Conservation (phyloP, 768 basidiomycete species). For the Hygrophorus russula region DNA sequence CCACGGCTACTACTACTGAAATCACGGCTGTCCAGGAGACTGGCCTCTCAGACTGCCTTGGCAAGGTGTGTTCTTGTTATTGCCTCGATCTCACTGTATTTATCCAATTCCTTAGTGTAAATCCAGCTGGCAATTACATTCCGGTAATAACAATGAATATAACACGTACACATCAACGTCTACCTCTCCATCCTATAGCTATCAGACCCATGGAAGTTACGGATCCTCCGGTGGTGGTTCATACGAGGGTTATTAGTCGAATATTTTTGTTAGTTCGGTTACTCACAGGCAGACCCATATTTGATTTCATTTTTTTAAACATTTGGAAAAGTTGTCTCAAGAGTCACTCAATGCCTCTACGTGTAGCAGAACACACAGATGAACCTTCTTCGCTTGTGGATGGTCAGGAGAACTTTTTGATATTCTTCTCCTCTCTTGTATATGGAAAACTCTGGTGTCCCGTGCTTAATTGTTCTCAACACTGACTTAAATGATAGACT, state of each 20-base stretch:
- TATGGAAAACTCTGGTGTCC: conserved; percentile 63
- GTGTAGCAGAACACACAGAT: conserved; percentile 16
- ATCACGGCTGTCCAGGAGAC: conserved; percentile 29
- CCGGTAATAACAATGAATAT: conserved; percentile 38
- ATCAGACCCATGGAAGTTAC: conserved; percentile 7
- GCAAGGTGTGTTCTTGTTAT: conserved; percentile 20
- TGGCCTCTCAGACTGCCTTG: conserved; percentile 42
- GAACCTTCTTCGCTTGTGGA: conserved; percentile 15
- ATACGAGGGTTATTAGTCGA: conserved; percentile 10
- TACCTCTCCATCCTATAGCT: background rate
- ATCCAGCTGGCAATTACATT: conserved; percentile 37
- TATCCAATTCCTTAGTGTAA: conserved; percentile 36
- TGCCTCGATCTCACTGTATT: background rate
- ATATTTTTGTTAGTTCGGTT: too few species aligned
- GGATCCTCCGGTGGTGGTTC: conserved; percentile 4
- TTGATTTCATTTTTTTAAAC: too few species aligned
- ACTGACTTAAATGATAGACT: background rate
- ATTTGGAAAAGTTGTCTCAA: too few species aligned
- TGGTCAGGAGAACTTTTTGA: conserved; percentile 39
- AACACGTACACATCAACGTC: conserved; percentile 33
- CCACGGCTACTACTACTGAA: background rate
- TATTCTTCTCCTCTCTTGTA: conserved; percentile 65
- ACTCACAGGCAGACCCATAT: too few species aligned
- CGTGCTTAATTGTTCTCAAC: conserved; percentile 25
- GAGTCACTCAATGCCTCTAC: conserved; percentile 16